These are phyloP conservation scores for Cladosporium sphaerospermum DNA, from an alignment of 2,329 filamentous ascomycete species.

Conservation along the genomic window DNA sequence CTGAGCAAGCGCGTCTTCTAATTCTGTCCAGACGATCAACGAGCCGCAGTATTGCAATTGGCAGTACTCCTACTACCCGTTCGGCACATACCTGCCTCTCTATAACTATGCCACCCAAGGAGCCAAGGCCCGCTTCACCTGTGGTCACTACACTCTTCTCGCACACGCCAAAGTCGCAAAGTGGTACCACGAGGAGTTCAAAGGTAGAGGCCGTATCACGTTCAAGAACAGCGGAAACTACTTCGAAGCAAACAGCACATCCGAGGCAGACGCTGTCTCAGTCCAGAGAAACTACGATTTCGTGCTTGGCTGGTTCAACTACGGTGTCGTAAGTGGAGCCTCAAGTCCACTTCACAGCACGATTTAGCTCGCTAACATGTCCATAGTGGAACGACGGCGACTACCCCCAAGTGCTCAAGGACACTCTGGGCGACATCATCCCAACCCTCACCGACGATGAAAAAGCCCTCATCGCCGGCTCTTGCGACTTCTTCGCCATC, in stretches of 20 bases:
- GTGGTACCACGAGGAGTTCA: conserved; percentile 39
- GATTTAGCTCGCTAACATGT: not conserved
- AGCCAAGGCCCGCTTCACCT: conserved; percentile 17
- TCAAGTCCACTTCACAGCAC: not conserved
- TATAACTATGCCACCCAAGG: conserved; percentile 38
- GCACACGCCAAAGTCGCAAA: conserved; percentile 37
- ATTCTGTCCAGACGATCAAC: conserved; percentile 4
- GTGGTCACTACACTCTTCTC: conserved; percentile 34
- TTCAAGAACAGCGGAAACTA: conserved; percentile 35
- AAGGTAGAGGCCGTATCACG: conserved; percentile 30
- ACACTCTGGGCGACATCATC: conserved; percentile 29
- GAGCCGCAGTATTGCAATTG: conserved; percentile 11
- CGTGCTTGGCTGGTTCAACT: conserved; percentile 34
- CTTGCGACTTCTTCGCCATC: conserved; percentile 32
- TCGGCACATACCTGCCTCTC: conserved; percentile 39
- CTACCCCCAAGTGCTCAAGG: conserved; percentile 35
- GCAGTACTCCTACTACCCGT: conserved; percentile 38
- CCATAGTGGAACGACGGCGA: conserved; percentile 40
- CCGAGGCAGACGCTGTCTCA: conserved; percentile 26
- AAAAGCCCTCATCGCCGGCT: conserved; percentile 27
- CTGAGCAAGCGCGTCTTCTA: not conserved
- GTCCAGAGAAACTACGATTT: conserved; percentile 30
- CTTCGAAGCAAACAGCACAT: conserved; percentile 29
- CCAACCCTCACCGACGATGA: conserved; percentile 29
- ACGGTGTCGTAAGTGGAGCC: not conserved